A percentile compares a stretch with the other conserved stretches of the same genome.
These are phyloP conservation scores for Acanthamoeba lenticulata DNA, from an alignment of 208 protist genomes.

Conservation along the genomic window DNA sequence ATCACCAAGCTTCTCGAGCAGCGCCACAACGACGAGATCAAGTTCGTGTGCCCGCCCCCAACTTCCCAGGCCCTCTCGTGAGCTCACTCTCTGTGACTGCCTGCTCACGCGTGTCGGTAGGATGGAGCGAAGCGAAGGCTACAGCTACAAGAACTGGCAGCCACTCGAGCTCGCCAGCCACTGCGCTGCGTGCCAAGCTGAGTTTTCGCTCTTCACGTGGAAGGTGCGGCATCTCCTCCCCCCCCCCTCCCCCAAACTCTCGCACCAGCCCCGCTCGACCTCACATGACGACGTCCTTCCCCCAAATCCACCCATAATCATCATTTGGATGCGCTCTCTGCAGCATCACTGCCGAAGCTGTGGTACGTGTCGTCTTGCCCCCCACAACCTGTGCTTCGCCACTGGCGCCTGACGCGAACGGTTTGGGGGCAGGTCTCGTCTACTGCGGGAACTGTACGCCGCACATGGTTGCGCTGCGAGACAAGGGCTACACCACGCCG, in stretches of 20 bases:
- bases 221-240: not conserved
- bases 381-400: too few species aligned
- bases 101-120: not conserved
- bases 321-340: not conserved
- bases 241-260: not conserved
- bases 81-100: not conserved
- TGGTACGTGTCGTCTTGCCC: not conserved
- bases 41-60: not conserved
- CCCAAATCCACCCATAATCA: not conserved
- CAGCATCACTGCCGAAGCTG: slow-evolving; percentile 44
- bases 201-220: slow-evolving; percentile 44
- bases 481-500: slow-evolving; percentile 21
- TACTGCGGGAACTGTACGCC: not conserved
- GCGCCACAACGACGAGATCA: slow-evolving; percentile 54
- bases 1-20: slow-evolving; percentile 38
- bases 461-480: not conserved
- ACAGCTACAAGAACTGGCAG: slow-evolving; percentile 48
- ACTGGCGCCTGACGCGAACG: too few species aligned
- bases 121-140: slow-evolving; percentile 7
- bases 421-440: not conserved
- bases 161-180: slow-evolving; percentile 22
- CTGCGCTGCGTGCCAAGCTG: slow-evolving; percentile 1
- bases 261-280: not conserved
- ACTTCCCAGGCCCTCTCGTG: not conserved
- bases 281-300: not conserved